Evolutionary conservation across 257 asterid species (phyloP).

Genomic region (Mitragyna speciosa): DNA sequence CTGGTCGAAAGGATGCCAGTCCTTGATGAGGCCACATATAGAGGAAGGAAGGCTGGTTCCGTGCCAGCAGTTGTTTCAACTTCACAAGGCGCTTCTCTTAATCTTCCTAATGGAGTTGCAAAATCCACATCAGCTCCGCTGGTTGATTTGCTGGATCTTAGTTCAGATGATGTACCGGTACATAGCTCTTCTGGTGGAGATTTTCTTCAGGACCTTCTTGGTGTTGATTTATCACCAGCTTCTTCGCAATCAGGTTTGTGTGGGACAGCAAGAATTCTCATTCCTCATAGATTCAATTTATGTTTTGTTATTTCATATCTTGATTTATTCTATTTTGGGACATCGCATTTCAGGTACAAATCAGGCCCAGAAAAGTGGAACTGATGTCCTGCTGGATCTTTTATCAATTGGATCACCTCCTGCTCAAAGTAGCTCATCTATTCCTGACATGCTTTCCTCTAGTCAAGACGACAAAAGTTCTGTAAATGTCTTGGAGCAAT

Average conservation of each 20-base stretch:
- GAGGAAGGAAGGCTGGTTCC: constrained; percentile 83
- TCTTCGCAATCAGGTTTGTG: constrained; percentile 58
- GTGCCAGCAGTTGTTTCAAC: constrained; percentile 70
- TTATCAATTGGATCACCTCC: constrained; percentile 83
- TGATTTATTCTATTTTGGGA: not conserved
- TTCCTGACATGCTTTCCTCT: constrained; percentile 50
- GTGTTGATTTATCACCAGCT: constrained; percentile 60
- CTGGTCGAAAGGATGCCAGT: constrained; percentile 96
- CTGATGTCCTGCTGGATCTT: constrained; percentile 77
- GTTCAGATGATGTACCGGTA: constrained; percentile 64
- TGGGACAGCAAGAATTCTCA: constrained; percentile 1
- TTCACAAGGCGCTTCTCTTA: constrained; percentile 66
- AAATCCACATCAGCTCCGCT: constrained; percentile 71
- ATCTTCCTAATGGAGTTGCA: constrained; percentile 80
- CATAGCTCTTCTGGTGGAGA: constrained; percentile 80
- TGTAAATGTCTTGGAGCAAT: constrained; percentile 44
- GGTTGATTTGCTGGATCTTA: constrained; percentile 84
- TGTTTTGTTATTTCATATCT: constrained; percentile 1
- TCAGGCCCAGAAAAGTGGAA: constrained; percentile 57
- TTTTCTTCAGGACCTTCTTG: constrained; percentile 91
- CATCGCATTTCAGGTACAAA: constrained; percentile 38
- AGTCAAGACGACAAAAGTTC: constrained; percentile 51
- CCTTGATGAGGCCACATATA: constrained; percentile 85
- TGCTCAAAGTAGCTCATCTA: constrained; percentile 53
- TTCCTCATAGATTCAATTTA: not conserved